These are phyloP conservation scores for Orbilia quercus DNA, from an alignment of 2,329 filamentous ascomycete species.

Conservation along the genomic window DNA sequence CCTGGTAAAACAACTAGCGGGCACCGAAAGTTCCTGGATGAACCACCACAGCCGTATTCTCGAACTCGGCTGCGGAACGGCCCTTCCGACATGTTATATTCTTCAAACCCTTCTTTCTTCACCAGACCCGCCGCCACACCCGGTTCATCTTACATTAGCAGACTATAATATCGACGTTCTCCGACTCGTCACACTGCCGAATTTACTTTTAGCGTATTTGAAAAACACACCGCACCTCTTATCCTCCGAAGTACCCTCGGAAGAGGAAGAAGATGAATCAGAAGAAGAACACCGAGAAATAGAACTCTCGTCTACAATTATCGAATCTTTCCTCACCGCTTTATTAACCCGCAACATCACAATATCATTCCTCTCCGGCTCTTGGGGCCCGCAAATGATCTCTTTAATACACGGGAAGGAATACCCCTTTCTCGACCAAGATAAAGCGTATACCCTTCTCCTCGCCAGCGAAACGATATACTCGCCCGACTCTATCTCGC, in stretches of 20 bases:
- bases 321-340: constrained; percentile 62
- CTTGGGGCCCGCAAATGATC: constrained; percentile 76
- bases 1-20: constrained; percentile 75
- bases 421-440: constrained; percentile 6
- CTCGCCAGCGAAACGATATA: constrained; percentile 87
- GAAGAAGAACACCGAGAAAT: constrained; percentile 26
- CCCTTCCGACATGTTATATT: constrained; percentile 76
- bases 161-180: constrained; percentile 85
- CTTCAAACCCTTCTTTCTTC: constrained; percentile 70
- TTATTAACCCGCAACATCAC: constrained; percentile 67
- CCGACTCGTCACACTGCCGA: constrained; percentile 81
- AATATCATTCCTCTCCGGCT: constrained; percentile 77
- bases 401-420: constrained; percentile 67
- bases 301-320: constrained; percentile 21
- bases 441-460: constrained; percentile 65
- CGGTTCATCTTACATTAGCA: constrained; percentile 73
- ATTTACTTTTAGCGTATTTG: constrained; percentile 76
- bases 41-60: constrained; percentile 13
- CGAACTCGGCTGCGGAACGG: constrained; percentile 82
- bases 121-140: constrained; percentile 54
- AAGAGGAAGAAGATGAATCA: not conserved
- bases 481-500: constrained; percentile 75
- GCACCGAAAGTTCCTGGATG: constrained; percentile 38
- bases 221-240: constrained; percentile 75
- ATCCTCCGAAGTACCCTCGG: constrained; percentile 70